Conservation (phyloP, 257 asterid species). For the Coffea eugenioides region DNA sequence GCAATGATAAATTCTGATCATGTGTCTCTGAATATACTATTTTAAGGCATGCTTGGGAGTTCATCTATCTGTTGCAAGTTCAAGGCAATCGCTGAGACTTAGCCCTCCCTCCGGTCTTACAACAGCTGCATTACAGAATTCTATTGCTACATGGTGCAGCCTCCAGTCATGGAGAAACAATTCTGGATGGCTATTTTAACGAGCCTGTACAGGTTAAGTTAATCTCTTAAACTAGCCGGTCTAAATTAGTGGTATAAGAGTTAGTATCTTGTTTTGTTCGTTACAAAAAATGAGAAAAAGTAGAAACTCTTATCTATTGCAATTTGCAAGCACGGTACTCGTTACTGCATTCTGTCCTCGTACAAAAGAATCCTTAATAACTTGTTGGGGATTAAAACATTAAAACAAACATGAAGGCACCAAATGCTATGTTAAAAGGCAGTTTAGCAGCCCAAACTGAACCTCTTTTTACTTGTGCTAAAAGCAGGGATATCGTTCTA, state of each 20-base stretch:
- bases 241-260: too few species aligned
- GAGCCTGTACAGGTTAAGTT: not conserved
- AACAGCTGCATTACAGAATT: not conserved
- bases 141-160: not conserved
- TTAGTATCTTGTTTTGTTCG: too few species aligned
- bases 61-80: constrained; percentile 1
- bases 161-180: not conserved
- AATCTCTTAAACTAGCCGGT: not conserved
- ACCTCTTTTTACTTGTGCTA: not conserved
- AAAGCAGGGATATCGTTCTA: not conserved
- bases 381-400: constrained; percentile 15
- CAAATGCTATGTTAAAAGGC: not conserved
- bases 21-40: constrained; percentile 5
- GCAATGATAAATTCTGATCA: constrained; percentile 14
- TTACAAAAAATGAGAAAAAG: not conserved
- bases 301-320: not conserved
- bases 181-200: constrained; percentile 9
- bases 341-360: not conserved
- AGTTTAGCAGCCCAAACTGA: not conserved
- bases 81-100: not conserved
- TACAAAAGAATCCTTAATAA: not conserved
- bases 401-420: constrained; percentile 6
- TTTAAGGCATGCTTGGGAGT: not conserved
- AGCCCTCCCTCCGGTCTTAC: not conserved
- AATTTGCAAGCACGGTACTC: not conserved